Conservation (phyloP, 805 yeast genomes). For the Starmera amethionina region DNA sequence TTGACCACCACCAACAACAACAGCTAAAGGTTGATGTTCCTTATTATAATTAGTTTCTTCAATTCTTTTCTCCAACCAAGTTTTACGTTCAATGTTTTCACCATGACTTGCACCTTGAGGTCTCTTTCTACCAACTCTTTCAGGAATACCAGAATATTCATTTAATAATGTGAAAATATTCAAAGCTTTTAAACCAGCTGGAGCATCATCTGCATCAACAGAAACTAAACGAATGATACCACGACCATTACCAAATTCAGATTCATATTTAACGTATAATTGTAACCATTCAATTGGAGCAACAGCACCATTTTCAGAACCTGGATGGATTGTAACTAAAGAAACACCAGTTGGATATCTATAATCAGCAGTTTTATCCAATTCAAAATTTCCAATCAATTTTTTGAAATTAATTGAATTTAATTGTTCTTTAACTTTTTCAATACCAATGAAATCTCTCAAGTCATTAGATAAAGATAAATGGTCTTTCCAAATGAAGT, state of each 20-base stretch:
- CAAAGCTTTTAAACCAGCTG: constrained; percentile 23
- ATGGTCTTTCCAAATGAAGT: constrained; percentile 30
- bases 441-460: constrained; percentile 23
- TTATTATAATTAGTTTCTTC: constrained; percentile 22
- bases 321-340: constrained; percentile 20
- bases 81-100: constrained; percentile 25
- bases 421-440: constrained; percentile 16
- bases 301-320: constrained; percentile 12
- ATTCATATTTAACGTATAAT: constrained; percentile 21
- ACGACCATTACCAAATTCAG: constrained; percentile 23
- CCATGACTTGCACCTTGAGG: constrained; percentile 30
- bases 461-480: constrained; percentile 23
- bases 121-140: constrained; percentile 21
- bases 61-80: constrained; percentile 28
- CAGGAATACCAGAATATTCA: constrained; percentile 23
- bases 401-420: constrained; percentile 9
- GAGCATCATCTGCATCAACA: constrained; percentile 18
- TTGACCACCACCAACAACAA: constrained; percentile 39
- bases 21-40: constrained; percentile 29
- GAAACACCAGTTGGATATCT: constrained; percentile 22
- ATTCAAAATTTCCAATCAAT: constrained; percentile 17
- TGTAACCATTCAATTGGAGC: constrained; percentile 28
- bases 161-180: constrained; percentile 26
- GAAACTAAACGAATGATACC: constrained; percentile 24
- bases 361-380: constrained; percentile 22